Conservation (phyloP, 192 early-diverging fungal genomes). For the Kappamyces sp. region DNA sequence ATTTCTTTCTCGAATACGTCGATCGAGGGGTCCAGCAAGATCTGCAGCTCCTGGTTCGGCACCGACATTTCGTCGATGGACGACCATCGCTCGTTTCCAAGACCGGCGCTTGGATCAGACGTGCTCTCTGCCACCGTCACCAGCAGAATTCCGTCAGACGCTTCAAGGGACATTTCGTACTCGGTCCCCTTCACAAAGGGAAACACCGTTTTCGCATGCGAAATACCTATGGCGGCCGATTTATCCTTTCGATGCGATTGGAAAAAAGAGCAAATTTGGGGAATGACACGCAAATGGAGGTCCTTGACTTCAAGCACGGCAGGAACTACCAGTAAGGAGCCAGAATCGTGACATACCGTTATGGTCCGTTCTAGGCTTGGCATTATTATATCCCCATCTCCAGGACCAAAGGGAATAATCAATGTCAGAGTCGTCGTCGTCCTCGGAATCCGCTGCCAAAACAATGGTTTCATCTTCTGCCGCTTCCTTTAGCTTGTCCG, state of each 20-base stretch:
- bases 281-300: background rate
- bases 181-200: slow-evolving; percentile 14
- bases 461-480: background rate
- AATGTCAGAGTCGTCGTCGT: slow-evolving; percentile 7
- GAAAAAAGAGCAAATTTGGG: slow-evolving; percentile 10
- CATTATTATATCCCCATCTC: slow-evolving; percentile 1
- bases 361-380: background rate
- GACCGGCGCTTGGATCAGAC: slow-evolving; percentile 2
- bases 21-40: slow-evolving; percentile 7
- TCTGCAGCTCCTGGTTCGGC: background rate
- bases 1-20: slow-evolving; percentile 16
- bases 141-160: slow-evolving; percentile 10
- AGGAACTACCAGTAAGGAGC: no score
- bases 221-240: background rate
- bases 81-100: slow-evolving; percentile 5
- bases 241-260: slow-evolving; percentile 3
- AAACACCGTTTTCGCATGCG: background rate
- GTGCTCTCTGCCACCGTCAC: background rate
- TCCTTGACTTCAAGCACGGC: background rate
- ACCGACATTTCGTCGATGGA: slow-evolving; percentile 13
- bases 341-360: no score
- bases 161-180: slow-evolving; percentile 17
- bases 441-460: background rate
- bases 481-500: background rate
- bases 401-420: slow-evolving; percentile 10